Percentiles rank a stretch among this genome's conserved stretches.
These are phyloP conservation scores for Malus hybrid DNA, from an alignment of 331 rosid species.

Conservation along the genomic window DNA sequence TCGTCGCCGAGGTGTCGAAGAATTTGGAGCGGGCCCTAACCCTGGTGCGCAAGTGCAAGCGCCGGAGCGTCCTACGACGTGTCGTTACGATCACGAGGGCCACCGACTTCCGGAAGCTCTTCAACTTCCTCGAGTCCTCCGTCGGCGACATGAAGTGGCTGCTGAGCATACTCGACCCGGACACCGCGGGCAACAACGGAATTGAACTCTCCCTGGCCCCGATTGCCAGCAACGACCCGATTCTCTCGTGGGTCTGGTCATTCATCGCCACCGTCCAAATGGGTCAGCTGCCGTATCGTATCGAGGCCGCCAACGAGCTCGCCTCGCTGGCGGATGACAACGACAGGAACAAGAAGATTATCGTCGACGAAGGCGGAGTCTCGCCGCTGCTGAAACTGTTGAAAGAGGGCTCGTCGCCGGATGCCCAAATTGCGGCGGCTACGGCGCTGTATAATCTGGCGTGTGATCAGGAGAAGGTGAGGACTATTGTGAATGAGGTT, in stretches of 20 bases:
- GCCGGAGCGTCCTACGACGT: slow-evolving; percentile 51
- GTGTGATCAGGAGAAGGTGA: slow-evolving; percentile 30
- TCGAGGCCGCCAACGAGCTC: slow-evolving; percentile 55
- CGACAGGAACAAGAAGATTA: slow-evolving; percentile 57
- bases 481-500: slow-evolving; percentile 22
- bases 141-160: slow-evolving; percentile 81
- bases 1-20: slow-evolving; percentile 51
- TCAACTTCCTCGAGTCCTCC: slow-evolving; percentile 49
- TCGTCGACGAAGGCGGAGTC: slow-evolving; percentile 70
- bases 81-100: slow-evolving; percentile 62
- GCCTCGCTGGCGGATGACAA: slow-evolving; percentile 45
- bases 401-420: slow-evolving; percentile 49
- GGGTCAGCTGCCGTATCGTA: slow-evolving; percentile 54
- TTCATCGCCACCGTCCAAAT: slow-evolving; percentile 51
- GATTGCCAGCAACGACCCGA: slow-evolving; percentile 77
- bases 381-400: slow-evolving; percentile 60
- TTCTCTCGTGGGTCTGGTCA: slow-evolving; percentile 80
- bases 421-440: slow-evolving; percentile 66
- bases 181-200: slow-evolving; percentile 28
- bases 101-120: slow-evolving; percentile 54
- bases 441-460: slow-evolving; percentile 48
- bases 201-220: slow-evolving; percentile 55
- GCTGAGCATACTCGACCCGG: slow-evolving; percentile 40
- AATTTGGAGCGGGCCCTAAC: slow-evolving; percentile 53
- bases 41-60: slow-evolving; percentile 54